These are phyloP conservation scores for Phytophthora ohioensis DNA, from an alignment of 352 stramenopile species.

Conservation along the genomic window DNA sequence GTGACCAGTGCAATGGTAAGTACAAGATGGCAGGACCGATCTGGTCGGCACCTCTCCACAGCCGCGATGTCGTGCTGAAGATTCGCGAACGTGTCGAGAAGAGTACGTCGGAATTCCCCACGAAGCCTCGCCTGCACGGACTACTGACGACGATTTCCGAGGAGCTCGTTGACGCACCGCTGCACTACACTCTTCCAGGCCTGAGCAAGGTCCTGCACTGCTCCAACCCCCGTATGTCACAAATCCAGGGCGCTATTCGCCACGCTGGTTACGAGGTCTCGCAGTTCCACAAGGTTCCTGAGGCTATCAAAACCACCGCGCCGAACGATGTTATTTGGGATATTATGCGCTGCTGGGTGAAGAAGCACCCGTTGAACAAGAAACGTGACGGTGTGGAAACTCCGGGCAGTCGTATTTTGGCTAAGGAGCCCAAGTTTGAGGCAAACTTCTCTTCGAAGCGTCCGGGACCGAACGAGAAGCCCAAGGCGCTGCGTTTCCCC, in stretches of 20 bases:
- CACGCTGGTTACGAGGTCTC: slow-evolving; percentile 98
- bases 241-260: slow-evolving; percentile 94
- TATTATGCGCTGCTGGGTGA: slow-evolving; percentile 97
- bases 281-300: slow-evolving; percentile 98
- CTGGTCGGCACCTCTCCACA: slow-evolving; percentile 97
- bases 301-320: slow-evolving; percentile 98
- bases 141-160: slow-evolving; percentile 96
- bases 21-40: slow-evolving; percentile 96
- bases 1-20: slow-evolving; percentile 85
- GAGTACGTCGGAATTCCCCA: slow-evolving; percentile 90
- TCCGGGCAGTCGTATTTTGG: slow-evolving; percentile 85
- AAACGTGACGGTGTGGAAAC: slow-evolving; percentile 86
- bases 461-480: slow-evolving; percentile 73
- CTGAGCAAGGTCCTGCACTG: slow-evolving; percentile 95
- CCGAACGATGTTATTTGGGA: slow-evolving; percentile 98
- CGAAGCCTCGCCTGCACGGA: slow-evolving; percentile 93
- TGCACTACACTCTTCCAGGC: slow-evolving; percentile 97
- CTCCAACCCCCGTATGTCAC: slow-evolving; percentile 93
- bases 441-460: slow-evolving; percentile 86
- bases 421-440: slow-evolving; percentile 85
- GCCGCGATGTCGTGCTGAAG: slow-evolving; percentile 89
- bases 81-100: slow-evolving; percentile 84
- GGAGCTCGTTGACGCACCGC: slow-evolving; percentile 94
- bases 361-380: slow-evolving; percentile 94
- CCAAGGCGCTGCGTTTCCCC: slow-evolving; percentile 94